Base-by-base conservation (phyloP, 331 rosid species). In the Dryas integrifolia region DNA sequence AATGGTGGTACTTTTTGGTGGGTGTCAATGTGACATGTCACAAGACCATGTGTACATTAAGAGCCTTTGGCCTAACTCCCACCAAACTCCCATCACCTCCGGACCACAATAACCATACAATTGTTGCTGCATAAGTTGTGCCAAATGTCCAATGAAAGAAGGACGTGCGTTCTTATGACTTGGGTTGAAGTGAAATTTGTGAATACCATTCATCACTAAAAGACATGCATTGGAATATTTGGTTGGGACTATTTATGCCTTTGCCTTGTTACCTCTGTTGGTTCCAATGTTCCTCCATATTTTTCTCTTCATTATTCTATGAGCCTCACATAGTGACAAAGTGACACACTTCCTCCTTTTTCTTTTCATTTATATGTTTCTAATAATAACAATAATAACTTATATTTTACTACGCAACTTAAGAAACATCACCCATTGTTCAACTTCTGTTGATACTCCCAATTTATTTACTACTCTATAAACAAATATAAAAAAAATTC, bases 31-130 rank as follows among this genome's bases (percentile, higher is more conserved):
- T 30, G 35, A 30, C 2, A 2, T 30, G 35, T 30, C 35, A 30
- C 35, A 30, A 30, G 35, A 30, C 35, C 35, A 30, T 30, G 35
- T 30, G 35, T 30, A 30, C 3, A 30, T 30, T 30, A 30, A 30
- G 35, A 30, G 35, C 35, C 35, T 30, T 30, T 30, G 35, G 35
- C 3, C 88, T 77, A 84, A 84, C 89, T 70, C 43, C 87, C 79
- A 87, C 92, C 92, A 81, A 84, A 86, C 88, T 87, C 3, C 66
- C 80, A 66, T 50, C 83, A 56, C 67, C 47, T 38, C 11, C 18
- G 12, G n/a, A 43, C 49, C 60, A 76, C 65, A 41, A 53, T 72
- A 69, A 72, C 69, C 67, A 57, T 72, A 77, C 53, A 35, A 58
- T 30, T 30, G 35, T 30, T 30, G 35, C 35, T 30, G 35, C 35